Conservation (phyloP, 495 filamentous ascomycete species). For the Apiosordaria backusii region DNA sequence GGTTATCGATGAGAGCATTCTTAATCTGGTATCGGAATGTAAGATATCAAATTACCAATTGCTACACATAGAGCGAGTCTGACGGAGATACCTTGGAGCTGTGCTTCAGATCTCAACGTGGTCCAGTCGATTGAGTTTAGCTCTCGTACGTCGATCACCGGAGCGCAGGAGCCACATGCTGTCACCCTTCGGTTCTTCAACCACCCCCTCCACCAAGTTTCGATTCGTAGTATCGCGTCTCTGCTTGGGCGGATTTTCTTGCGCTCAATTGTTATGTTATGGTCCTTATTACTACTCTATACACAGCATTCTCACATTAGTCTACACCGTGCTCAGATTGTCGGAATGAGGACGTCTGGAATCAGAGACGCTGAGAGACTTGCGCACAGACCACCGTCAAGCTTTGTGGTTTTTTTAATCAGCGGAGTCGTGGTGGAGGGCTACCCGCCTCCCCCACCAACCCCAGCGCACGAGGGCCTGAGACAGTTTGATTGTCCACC, state of each 20-base stretch:
- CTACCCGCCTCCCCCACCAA: slow-evolving; percentile 3
- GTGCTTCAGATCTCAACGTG: not conserved
- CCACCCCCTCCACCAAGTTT: too few species aligned
- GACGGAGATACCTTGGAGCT: not conserved
- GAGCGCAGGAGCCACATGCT: not conserved
- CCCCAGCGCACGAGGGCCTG: slow-evolving; percentile 1
- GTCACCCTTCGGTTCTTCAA: too few species aligned
- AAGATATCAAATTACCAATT: not conserved
- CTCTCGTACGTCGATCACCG: not conserved
- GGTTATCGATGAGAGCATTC: too few species aligned
- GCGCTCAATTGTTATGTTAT: too few species aligned
- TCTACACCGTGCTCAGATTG: not conserved
- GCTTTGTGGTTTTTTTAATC: slow-evolving; percentile 7
- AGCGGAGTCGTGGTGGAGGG: not conserved
- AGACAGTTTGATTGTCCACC: slow-evolving; percentile 3
- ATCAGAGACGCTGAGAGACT: not conserved
- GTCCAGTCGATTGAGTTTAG: not conserved
- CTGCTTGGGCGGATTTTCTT: too few species aligned
- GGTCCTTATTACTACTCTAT: too few species aligned
- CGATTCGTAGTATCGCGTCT: too few species aligned
- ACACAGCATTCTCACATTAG: too few species aligned
- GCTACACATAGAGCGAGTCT: not conserved
- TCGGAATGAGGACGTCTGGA: not conserved
- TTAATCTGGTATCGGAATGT: not conserved
- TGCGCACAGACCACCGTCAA: slow-evolving; percentile 5